Evolutionary conservation across 768 basidiomycete genomes (phyloP).

Genomic region (Botryobasidium botryosum): DNA sequence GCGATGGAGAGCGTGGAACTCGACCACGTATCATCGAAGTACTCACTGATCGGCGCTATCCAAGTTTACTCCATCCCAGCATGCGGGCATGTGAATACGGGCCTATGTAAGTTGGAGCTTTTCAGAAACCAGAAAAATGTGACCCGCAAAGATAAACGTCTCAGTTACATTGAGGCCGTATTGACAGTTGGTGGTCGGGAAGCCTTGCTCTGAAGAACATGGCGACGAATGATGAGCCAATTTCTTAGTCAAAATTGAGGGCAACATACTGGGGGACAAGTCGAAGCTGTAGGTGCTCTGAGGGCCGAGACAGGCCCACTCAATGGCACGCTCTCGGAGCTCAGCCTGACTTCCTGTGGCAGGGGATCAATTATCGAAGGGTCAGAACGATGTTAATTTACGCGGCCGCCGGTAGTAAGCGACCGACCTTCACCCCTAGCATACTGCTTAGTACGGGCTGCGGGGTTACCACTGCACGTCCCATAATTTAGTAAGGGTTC

Average conservation of each 20-base stretch:
- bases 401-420: no score
- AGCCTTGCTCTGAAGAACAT: conserved; percentile 20
- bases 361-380: no score
- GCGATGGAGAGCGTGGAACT: conserved; percentile 15
- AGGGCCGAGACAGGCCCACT: conserved; percentile 23
- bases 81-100: conserved; percentile 4
- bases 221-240: not conserved
- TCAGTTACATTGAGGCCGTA: conserved; percentile 25
- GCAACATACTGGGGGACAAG: not conserved
- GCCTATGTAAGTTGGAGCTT: not conserved
- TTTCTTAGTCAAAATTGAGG: not conserved
- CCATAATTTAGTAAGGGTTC: no score
- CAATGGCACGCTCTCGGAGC: conserved; percentile 25
- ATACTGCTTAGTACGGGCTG: conserved; percentile 1
- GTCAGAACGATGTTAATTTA: no score
- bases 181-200: conserved; percentile 29
- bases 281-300: not conserved
- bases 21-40: conserved; percentile 29
- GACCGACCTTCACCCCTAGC: no score
- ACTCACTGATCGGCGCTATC: conserved; percentile 37
- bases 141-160: not conserved
- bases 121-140: not conserved
- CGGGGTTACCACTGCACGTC: conserved; percentile 6
- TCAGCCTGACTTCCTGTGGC: conserved; percentile 27
- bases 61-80: conserved; percentile 18